A percentile compares a stretch with the other conserved stretches of the same genome.
These are phyloP conservation scores for Apiospora koreana DNA, from an alignment of 2,329 filamentous ascomycete species.

Conservation along the genomic window DNA sequence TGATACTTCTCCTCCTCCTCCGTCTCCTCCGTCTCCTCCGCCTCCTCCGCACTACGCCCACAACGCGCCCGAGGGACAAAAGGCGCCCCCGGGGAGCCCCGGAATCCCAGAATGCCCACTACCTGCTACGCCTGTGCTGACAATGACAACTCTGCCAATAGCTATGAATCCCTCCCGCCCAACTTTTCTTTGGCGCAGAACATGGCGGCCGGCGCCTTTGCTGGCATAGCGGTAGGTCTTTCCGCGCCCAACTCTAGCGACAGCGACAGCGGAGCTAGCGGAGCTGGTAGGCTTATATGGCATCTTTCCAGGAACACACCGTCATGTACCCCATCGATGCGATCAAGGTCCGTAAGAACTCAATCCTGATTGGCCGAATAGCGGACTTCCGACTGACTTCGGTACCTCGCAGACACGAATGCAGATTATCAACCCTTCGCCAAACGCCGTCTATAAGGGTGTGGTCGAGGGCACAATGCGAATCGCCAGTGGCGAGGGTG, in stretches of 20 bases:
- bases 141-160: conserved; percentile 31
- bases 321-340: conserved; percentile 99
- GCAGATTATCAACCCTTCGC: conserved; percentile 88
- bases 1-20: conserved; percentile 20
- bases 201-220: conserved; percentile 95
- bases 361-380: conserved; percentile 17
- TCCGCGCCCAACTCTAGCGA: neutral
- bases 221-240: conserved; percentile 81
- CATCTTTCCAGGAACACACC: conserved; percentile 76
- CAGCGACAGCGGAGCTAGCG: too few species aligned
- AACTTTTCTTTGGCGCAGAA: conserved; percentile 94
- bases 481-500: conserved; percentile 86
- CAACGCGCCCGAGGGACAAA: neutral
- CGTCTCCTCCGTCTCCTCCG: neutral
- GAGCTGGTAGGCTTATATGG: conserved; percentile 16
- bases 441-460: conserved; percentile 81
- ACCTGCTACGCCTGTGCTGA: conserved; percentile 9
- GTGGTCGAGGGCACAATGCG: conserved; percentile 91
- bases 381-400: conserved; percentile 15
- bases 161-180: conserved; percentile 90
- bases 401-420: conserved; percentile 75
- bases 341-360: conserved; percentile 71
- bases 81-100: neutral
- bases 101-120: neutral
- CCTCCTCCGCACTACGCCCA: neutral